Percentiles rank a stretch among this genome's conserved stretches.
Conservation (phyloP, 768 basidiomycete genomes). For the Dendrothele bispora region DNA sequence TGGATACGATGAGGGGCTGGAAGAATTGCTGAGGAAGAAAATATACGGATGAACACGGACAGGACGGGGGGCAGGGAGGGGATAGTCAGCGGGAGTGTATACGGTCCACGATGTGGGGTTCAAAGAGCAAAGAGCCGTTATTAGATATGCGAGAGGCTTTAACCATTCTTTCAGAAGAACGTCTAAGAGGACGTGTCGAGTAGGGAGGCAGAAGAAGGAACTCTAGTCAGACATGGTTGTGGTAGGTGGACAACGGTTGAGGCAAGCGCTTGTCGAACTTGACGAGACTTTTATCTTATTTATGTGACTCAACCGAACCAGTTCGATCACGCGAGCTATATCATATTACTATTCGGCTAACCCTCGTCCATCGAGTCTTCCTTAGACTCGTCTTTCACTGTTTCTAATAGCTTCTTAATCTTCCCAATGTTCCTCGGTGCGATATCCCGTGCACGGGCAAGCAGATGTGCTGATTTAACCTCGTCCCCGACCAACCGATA, state of each 20-base stretch:
- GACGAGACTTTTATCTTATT: background rate
- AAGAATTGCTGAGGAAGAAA: constrained; percentile 12
- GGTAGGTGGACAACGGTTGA: constrained; percentile 8
- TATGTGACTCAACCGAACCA: constrained; percentile 3
- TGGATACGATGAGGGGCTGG: constrained; percentile 21
- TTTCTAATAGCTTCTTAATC: constrained; percentile 77
- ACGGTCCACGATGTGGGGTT: constrained; percentile 85
- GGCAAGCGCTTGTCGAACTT: background rate
- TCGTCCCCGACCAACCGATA: constrained; percentile 82
- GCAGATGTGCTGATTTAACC: constrained; percentile 76
- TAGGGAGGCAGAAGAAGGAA: constrained; percentile 20
- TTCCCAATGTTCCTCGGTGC: constrained; percentile 88
- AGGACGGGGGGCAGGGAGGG: constrained; percentile 20
- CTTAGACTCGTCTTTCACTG: constrained; percentile 57
- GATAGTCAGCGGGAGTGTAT: constrained; percentile 62
- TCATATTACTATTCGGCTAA: constrained; percentile 41
- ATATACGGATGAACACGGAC: background rate
- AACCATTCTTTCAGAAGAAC: constrained; percentile 67
- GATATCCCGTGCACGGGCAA: constrained; percentile 90
- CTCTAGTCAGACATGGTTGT: constrained; percentile 12
- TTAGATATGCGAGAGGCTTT: constrained; percentile 77
- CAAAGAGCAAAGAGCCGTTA: constrained; percentile 86
- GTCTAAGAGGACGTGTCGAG: too few species aligned
- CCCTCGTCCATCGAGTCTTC: constrained; percentile 79
- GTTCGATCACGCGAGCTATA: constrained; percentile 5